Evolutionary conservation across 768 basidiomycete species (phyloP).

Genomic region (Termitomyces sp.): DNA sequence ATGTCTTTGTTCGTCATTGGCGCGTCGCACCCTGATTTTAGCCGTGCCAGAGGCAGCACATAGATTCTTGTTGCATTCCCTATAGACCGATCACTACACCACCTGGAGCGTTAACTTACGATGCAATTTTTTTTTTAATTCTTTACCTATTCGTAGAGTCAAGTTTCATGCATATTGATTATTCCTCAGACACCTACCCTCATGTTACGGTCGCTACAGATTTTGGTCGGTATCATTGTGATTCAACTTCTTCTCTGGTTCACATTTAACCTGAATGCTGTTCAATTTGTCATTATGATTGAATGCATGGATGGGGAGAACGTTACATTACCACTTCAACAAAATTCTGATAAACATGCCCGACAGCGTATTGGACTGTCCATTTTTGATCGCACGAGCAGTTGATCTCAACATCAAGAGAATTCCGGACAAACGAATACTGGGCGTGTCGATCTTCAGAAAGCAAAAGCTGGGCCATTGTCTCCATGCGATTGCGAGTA

Average conservation of each 20-base stretch:
- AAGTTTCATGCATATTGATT: neutral
- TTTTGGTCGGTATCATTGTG: neutral
- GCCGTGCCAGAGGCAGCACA: neutral
- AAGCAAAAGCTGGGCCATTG: neutral
- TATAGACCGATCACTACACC: neutral
- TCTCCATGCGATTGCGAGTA: neutral
- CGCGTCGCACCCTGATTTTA: neutral
- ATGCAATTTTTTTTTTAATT: neutral
- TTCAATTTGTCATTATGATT: neutral
- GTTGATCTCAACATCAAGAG: too few species aligned
- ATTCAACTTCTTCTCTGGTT: neutral
- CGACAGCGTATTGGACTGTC: neutral
- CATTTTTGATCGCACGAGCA: neutral
- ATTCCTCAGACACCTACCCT: neutral
- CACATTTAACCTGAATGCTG: neutral
- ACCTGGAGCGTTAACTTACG: neutral
- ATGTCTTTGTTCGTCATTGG: conserved; percentile 22
- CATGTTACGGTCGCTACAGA: too few species aligned
- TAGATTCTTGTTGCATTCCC: neutral
- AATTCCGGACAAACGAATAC: neutral
- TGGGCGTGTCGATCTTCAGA: neutral
- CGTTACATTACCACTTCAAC: neutral
- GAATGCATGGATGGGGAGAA: neutral
- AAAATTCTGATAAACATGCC: neutral
- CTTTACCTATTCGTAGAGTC: neutral